Percentiles rank a stretch among this genome's conserved stretches.
Evolutionary conservation across 2,329 filamentous ascomycete genomes (phyloP).

Genomic region (Lachnellula willkommii): DNA sequence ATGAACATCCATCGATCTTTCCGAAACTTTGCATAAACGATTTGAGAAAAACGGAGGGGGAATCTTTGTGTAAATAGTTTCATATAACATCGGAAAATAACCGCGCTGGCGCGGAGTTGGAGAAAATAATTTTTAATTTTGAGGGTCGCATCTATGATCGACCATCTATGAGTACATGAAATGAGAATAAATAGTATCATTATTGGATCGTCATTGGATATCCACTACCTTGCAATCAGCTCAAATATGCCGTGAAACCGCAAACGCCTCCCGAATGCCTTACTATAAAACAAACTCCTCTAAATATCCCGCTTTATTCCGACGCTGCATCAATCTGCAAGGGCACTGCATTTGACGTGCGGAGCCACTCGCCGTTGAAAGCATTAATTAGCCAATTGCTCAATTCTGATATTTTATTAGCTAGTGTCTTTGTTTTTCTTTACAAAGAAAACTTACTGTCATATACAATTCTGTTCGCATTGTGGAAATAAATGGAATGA

Average conservation of each 20-base stretch:
- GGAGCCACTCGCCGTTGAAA: conserved; percentile 92
- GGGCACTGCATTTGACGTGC: conserved; percentile 30
- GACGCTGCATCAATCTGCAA: conserved; percentile 24
- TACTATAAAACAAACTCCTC: not conserved
- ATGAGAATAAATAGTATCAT: not conserved
- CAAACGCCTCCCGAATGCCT: not conserved
- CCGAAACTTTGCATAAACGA: too few species aligned
- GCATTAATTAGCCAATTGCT: conserved; percentile 92
- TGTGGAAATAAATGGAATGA: conserved; percentile 92
- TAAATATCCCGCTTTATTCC: conserved; percentile 11
- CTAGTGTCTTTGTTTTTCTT: conserved; percentile 1
- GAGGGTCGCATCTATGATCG: not conserved
- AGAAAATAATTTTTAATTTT: not conserved
- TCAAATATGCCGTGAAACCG: not conserved
- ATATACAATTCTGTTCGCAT: conserved; percentile 85
- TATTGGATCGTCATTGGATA: not conserved
- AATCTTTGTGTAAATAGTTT: too few species aligned
- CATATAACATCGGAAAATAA: not conserved
- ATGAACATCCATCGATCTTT: too few species aligned
- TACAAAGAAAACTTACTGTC: conserved; percentile 63
- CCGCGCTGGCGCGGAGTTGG: not conserved
- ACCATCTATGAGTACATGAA: not conserved
- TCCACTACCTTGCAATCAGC: not conserved
- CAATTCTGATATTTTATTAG: conserved; percentile 54
- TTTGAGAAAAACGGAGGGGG: too few species aligned